Base-by-base conservation (phyloP, 2,329 filamentous ascomycete species). In the Ophiocordyceps camponoti-saundersi region DNA sequence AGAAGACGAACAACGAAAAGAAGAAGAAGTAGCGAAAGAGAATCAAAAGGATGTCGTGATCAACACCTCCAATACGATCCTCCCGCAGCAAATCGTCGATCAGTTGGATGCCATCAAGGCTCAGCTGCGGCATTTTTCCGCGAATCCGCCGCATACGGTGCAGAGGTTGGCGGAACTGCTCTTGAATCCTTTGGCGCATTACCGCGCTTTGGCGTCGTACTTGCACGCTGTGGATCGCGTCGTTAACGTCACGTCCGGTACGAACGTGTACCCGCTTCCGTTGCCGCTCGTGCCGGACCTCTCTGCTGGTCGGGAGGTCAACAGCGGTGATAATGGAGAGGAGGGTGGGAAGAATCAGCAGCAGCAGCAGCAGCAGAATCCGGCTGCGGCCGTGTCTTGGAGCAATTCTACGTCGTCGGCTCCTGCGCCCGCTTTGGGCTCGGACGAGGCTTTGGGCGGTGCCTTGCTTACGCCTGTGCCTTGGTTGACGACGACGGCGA, bases 381-480 rank as follows among this genome's bases (percentile, higher is more conserved):
- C 60, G 3, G 65, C 61, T 53, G 63, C 53, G 16, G 55, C 57
- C 8, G 62, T 72, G 12, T 61, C 67, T 3, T 73, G 72, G 68
- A 64, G 65, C 43, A 72, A 74, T 46, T 64, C 55, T 55, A 72
- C 57, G 52, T 13, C 32, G 32, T 3, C 15, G 3, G 32, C n/a
- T 36, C n/a, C 32, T 6, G 63, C 64, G 51, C 61, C 64, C 10
- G 62, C 67, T 13, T 67, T 90, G 7, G 89, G 87, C 2, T 87
- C 84, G 44, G 90, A 96, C 56, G 90, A 95, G 60, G 83, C 82
- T 13, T 69, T 96, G 1, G 90, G 90, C 21, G 92, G 92, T 7
- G 92, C 92, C 0, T 70, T 95, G 18, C 70, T 98, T 45, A 96
- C 90, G 1, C 92, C 90, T 1, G 96, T 98, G 48, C 85, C 89